Evolutionary conservation across 345 rosid species (phyloP).

Genomic region (Eucalyptus curtisii): DNA sequence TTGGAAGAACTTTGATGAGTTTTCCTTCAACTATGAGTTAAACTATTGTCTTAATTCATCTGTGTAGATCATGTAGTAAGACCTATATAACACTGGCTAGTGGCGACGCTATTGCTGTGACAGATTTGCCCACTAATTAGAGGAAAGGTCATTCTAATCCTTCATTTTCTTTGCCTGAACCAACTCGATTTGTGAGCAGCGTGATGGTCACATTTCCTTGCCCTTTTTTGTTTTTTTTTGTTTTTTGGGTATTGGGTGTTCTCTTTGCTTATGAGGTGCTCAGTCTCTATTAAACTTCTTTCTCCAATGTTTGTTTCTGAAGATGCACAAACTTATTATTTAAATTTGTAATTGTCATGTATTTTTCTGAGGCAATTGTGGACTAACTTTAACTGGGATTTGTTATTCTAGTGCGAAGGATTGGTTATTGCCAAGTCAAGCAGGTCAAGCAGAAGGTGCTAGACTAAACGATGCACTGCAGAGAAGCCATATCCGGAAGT

Average conservation of each 20-base stretch:
- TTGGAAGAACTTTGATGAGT: background rate
- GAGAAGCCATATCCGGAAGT: constrained; percentile 42
- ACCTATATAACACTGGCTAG: background rate
- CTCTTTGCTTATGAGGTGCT: background rate
- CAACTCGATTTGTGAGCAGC: background rate
- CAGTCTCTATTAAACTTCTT: background rate
- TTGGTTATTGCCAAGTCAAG: constrained; percentile 57
- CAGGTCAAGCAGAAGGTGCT: constrained; percentile 57
- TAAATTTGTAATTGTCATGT: background rate
- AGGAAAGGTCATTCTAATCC: background rate
- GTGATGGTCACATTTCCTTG: background rate
- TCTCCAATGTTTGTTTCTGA: background rate
- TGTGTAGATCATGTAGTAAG: background rate
- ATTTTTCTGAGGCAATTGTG: background rate
- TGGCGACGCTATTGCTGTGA: background rate
- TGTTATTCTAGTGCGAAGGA: constrained; percentile 52
- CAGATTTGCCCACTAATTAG: background rate
- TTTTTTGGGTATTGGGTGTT: background rate
- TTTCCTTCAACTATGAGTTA: background rate
- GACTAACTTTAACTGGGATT: background rate
- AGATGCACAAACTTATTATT: background rate
- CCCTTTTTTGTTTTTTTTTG: background rate
- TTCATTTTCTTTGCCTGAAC: background rate
- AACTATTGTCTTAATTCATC: background rate
- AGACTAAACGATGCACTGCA: constrained; percentile 31